phyloP scores from a whole-genome alignment of 139 green algal species.

The Limnomonas spitsbergensis region DNA sequence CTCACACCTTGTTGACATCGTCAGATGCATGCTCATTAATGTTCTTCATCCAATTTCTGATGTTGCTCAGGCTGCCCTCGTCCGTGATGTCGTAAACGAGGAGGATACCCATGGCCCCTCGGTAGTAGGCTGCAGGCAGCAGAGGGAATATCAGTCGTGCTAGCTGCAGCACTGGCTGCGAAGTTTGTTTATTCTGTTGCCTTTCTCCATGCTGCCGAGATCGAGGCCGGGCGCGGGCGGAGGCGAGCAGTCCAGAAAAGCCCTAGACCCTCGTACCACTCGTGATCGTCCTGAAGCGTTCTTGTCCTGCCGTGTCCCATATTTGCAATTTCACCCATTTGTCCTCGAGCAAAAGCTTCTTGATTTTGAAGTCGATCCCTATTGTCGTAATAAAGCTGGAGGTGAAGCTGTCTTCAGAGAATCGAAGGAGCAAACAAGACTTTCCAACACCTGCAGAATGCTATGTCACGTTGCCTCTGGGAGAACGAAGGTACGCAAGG shows the following conservation, averaged over 20 bases:
- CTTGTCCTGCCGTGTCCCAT: constrained; percentile 97
- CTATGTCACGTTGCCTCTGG: not conserved
- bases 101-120: constrained; percentile 93
- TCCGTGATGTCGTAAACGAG: constrained; percentile 97
- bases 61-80: constrained; percentile 93
- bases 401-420: constrained; percentile 94
- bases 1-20: constrained; percentile 86
- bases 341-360: constrained; percentile 89
- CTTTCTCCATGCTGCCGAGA: too few species aligned
- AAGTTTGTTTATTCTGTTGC: too few species aligned
- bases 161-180: too few species aligned
- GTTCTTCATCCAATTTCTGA: constrained; percentile 97
- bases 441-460: constrained; percentile 88
- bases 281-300: constrained; percentile 97
- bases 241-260: too few species aligned
- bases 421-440: constrained; percentile 91
- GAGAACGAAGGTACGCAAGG: not conserved
- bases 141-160: too few species aligned
- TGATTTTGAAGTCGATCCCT: constrained; percentile 98
- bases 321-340: constrained; percentile 98
- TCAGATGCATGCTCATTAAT: constrained; percentile 94
- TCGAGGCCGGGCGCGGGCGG: too few species aligned
- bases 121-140: constrained; percentile 89
- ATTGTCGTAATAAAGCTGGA: constrained; percentile 98
- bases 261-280: constrained; percentile 69